A percentile compares a stretch with the other conserved stretches of the same genome.
phyloP scores from a whole-genome alignment of 441 rosid genomes.

The Erodium moschatum region DNA sequence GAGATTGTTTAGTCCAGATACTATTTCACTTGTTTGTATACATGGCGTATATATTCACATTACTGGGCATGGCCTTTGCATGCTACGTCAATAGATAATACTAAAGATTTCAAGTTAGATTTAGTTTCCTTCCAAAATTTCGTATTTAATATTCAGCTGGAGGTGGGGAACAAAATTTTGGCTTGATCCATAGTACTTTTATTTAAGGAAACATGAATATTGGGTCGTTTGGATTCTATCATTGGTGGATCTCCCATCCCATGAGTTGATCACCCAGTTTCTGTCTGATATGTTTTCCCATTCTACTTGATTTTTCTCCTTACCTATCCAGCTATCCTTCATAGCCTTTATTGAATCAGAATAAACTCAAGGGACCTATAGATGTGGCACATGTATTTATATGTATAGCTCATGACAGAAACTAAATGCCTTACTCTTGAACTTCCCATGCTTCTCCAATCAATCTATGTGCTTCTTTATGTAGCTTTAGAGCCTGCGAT shows the following conservation, averaged over 20 bases:
- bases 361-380: neutral
- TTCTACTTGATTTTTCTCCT: neutral
- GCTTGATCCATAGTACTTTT: neutral
- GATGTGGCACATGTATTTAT: neutral
- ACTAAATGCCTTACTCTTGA: neutral
- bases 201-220: neutral
- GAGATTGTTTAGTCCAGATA: neutral
- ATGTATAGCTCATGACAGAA: neutral
- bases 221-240: neutral
- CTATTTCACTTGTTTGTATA: neutral
- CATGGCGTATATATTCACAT: neutral
- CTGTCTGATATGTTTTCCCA: neutral
- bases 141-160: neutral
- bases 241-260: neutral
- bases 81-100: neutral
- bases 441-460: conserved; percentile 2
- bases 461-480: conserved; percentile 8
- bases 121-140: neutral
- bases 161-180: neutral
- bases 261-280: neutral
- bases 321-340: neutral
- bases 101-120: neutral
- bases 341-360: neutral
- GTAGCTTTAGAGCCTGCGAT: neutral
- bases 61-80: neutral